Evolutionary conservation across 345 rosid species (phyloP).

Genomic region (Syzygium aromaticum): DNA sequence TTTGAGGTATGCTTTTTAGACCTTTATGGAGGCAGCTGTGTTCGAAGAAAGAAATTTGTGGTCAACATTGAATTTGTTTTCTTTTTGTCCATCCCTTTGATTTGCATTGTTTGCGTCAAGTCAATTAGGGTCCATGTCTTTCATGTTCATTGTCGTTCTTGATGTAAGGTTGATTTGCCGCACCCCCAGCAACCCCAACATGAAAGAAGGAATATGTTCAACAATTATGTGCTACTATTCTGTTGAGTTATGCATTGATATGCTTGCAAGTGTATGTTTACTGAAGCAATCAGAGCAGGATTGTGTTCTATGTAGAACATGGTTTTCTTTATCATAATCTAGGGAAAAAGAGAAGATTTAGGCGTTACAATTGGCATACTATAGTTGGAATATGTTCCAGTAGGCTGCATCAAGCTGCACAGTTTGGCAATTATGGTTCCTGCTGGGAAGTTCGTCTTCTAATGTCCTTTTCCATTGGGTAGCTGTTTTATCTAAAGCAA

Average conservation of each 20-base stretch:
- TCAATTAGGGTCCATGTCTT: not conserved
- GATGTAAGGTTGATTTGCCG: not conserved
- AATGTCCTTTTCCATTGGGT: not conserved
- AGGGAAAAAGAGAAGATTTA: not conserved
- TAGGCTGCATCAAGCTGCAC: not conserved
- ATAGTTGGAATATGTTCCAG: not conserved
- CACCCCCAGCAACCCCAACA: not conserved
- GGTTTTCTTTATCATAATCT: not conserved
- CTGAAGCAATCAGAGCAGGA: not conserved
- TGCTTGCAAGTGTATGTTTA: not conserved
- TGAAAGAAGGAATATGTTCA: not conserved
- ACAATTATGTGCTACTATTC: not conserved
- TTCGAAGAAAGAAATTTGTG: not conserved
- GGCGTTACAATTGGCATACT: not conserved
- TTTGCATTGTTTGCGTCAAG: not conserved
- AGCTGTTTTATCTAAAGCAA: not conserved
- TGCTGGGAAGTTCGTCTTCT: not conserved
- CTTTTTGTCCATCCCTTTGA: not conserved
- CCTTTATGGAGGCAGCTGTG: not conserved
- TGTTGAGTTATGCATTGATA: not conserved
- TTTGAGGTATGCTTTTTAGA: not conserved
- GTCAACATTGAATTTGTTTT: not conserved
- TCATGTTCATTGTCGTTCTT: not conserved
- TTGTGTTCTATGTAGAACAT: not conserved
- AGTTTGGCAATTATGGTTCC: not conserved